Conservation (phyloP, 345 rosid species). For the Eucalyptus urophylla region DNA sequence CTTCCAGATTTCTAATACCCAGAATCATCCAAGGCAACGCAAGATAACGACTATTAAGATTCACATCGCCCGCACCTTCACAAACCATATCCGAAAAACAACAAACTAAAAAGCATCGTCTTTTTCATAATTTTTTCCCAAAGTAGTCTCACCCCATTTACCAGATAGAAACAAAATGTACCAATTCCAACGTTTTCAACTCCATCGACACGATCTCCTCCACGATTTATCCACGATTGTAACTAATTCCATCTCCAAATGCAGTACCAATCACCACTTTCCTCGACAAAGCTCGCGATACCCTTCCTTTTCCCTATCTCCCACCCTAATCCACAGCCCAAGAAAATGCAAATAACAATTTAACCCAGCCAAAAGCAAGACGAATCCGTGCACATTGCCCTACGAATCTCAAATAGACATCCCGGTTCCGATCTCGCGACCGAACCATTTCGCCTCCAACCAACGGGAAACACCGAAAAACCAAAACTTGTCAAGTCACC, state of each 20-base stretch:
- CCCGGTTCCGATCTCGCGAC: background rate
- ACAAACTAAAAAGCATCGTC: background rate
- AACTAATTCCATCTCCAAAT: background rate
- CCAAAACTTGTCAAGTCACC: background rate
- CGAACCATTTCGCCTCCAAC: background rate
- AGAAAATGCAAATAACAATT: background rate
- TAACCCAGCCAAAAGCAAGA: background rate
- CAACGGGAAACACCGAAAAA: background rate
- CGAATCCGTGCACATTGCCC: background rate
- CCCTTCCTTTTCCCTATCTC: background rate
- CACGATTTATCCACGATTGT: no score
- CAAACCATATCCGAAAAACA: background rate
- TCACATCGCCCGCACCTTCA: background rate
- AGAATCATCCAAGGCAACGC: background rate
- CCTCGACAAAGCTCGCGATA: background rate
- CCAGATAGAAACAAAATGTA: background rate
- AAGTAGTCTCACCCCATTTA: background rate
- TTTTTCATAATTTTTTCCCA: background rate
- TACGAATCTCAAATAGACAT: background rate
- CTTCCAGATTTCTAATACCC: background rate
- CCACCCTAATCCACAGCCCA: background rate
- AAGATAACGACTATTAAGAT: accelerated
- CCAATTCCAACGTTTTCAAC: background rate
- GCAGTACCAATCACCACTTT: background rate
- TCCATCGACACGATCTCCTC: background rate